These are phyloP conservation scores for Hypholoma sublateritium DNA, from an alignment of 768 basidiomycete genomes.

Conservation along the genomic window DNA sequence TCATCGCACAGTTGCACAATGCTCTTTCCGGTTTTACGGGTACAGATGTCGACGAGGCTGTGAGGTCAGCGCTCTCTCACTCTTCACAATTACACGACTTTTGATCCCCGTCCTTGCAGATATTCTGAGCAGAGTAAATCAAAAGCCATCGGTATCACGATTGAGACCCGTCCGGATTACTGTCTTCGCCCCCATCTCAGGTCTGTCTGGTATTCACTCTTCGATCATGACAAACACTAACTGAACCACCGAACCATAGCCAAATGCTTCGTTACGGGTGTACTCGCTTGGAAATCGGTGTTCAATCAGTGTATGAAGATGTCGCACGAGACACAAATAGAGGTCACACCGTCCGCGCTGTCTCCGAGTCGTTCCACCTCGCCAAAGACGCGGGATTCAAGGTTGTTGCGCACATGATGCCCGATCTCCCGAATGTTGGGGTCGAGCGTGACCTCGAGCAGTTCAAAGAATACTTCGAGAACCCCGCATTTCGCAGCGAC, in stretches of 20 bases:
- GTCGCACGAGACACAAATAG: conserved; percentile 98
- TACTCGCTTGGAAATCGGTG: conserved; percentile 96
- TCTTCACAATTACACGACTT: background rate
- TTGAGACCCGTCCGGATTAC: conserved; percentile 98
- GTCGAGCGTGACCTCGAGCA: conserved; percentile 97
- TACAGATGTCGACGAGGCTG: conserved; percentile 92
- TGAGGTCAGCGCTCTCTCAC: conserved; percentile 49
- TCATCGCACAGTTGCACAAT: conserved; percentile 95
- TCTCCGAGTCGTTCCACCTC: conserved; percentile 95
- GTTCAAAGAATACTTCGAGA: conserved; percentile 99
- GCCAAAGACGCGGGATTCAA: conserved; percentile 99
- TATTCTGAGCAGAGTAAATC: conserved; percentile 98
- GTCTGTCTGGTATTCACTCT: conserved; percentile 31
- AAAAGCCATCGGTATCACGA: conserved; percentile 98
- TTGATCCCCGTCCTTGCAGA: conserved; percentile 33
- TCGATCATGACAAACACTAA: background rate
- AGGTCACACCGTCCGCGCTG: conserved; percentile 97
- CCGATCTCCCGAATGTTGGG: conserved; percentile 96
- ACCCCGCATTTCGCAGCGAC: conserved; percentile 95
- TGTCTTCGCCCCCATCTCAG: conserved; percentile 95
- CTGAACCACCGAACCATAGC: conserved; percentile 35
- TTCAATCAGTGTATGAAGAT: conserved; percentile 99
- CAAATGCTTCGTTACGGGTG: conserved; percentile 99
- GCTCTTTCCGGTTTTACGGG: conserved; percentile 95
- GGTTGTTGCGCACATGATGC: conserved; percentile 99